Evolutionary conservation across 169 alveolate species (phyloP).

Genomic region (Babesia caballi): DNA sequence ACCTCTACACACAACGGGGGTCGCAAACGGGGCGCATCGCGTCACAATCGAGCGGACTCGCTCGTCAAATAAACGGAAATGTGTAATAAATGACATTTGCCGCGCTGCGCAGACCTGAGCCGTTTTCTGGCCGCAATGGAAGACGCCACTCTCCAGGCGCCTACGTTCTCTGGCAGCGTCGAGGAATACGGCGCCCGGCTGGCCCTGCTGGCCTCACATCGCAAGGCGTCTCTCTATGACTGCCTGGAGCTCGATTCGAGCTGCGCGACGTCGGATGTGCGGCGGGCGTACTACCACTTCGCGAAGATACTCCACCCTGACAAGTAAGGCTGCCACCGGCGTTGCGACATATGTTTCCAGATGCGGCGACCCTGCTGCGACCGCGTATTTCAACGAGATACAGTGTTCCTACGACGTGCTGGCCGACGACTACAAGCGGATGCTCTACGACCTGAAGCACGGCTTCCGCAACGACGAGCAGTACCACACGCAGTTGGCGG

Average conservation of each 20-base stretch:
- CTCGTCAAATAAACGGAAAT: too few relatives aligned
- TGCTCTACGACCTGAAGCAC: conserved; percentile 43
- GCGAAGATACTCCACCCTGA: conserved; percentile 92
- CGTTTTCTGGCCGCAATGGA: background rate
- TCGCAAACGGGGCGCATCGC: background rate
- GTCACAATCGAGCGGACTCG: too few relatives aligned
- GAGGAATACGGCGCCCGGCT: conserved; percentile 42
- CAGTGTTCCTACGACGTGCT: conserved; percentile 48
- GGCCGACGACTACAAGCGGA: conserved; percentile 57
- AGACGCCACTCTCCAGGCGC: background rate
- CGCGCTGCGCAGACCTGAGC: too few relatives aligned
- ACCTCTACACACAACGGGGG: conserved; percentile 5
- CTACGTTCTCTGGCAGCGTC: conserved; percentile 8
- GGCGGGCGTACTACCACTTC: conserved; percentile 81
- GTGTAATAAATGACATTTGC: too few relatives aligned
- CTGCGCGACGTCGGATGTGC: conserved; percentile 65
- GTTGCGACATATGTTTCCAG: background rate
- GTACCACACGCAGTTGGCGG: background rate
- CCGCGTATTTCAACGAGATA: conserved; percentile 8
- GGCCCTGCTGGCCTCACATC: background rate
- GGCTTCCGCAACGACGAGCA: conserved; percentile 22
- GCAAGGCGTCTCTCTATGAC: conserved; percentile 22
- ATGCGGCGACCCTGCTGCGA: background rate
- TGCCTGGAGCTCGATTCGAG: conserved; percentile 47
- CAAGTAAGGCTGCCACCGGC: conserved; percentile 62